Evolutionary conservation across 2,329 filamentous ascomycete species (phyloP), one percentile per base, ranked within the genome.

Genomic region (Beauveria medogensis): DNA sequence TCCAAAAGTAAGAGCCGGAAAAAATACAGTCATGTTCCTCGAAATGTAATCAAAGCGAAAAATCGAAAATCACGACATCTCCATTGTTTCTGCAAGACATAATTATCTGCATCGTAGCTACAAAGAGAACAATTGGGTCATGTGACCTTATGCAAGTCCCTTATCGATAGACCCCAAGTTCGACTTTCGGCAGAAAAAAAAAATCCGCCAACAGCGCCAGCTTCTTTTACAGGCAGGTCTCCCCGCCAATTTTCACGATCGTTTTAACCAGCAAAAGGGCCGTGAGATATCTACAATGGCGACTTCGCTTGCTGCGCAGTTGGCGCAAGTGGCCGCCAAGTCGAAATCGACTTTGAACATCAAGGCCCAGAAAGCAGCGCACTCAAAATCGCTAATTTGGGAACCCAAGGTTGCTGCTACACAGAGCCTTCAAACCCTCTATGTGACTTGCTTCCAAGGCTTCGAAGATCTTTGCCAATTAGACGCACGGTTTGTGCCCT

Each of bases 331-430:
- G 72, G 91, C 92, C 68, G 87, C 89, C 66, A 90, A 90, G 70
- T 96, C 91, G 69, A 96, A 92, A 68, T 88, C 92, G 72, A 89
- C 93, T 67, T 84, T 97, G 69, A 91, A 97, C 72, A 82, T 96
- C 68, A 96, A 95, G 77, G 91, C 92, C 69, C 92, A 97, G 77
- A 93, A 92, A 75, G 85, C 89, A 63, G 86, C 91, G 64, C 94
- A 99, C 77, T 91, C 91, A 65, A 93, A 97, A 75, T 99, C 94
- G 58, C 79, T 99, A 64, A 90, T 99, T 63, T 99, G 96, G 78
- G 92, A 96, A 68, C 83, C 90, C 63, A 85, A 87, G 70, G 82
- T 93, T 67, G 94, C 94, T 55, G 88, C 89, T 6, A 87, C 86
- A 18, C 94, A 99, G 77, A 94, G 88, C 69, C 96, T 93, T 73